phyloP scores from a whole-genome alignment of 2,329 filamentous ascomycete genomes.

The Calycina herbarum region DNA sequence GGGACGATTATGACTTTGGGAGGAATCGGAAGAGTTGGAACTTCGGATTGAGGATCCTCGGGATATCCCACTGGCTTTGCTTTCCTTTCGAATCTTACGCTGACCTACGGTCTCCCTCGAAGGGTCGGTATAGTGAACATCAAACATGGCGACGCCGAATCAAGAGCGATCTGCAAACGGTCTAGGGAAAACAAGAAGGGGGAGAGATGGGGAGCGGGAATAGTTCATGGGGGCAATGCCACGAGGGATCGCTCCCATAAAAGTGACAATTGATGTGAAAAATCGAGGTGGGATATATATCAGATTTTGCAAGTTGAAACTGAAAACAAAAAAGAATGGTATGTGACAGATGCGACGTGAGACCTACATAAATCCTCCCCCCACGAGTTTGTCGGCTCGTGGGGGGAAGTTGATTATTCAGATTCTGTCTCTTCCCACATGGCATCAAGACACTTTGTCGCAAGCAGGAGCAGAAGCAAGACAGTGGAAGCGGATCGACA shows the following conservation, averaged over 20 bases:
- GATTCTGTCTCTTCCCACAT: slow-evolving; percentile 13
- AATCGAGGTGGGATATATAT: not conserved
- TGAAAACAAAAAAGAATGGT: slow-evolving; percentile 4
- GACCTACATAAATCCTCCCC: slow-evolving; percentile 2
- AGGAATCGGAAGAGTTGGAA: slow-evolving; percentile 23
- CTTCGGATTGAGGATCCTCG: slow-evolving; percentile 24
- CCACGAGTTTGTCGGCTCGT: slow-evolving; percentile 3
- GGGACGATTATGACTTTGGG: slow-evolving; percentile 10
- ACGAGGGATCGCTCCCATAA: slow-evolving; percentile 6
- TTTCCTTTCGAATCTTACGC: slow-evolving; percentile 33
- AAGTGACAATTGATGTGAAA: slow-evolving; percentile 2
- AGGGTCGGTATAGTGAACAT: slow-evolving; percentile 37
- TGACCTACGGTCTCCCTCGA: slow-evolving; percentile 36
- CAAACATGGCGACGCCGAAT: slow-evolving; percentile 33
- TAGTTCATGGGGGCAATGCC: not conserved
- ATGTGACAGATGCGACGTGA: slow-evolving; percentile 16
- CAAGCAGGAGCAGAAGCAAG: slow-evolving; percentile 7
- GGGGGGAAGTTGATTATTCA: not conserved
- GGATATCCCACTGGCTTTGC: slow-evolving; percentile 16
- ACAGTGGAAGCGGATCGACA: slow-evolving; percentile 1
- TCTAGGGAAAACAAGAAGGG: not conserved
- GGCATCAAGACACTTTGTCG: slow-evolving; percentile 11
- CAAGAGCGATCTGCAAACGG: not conserved
- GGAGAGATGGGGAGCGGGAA: not conserved
- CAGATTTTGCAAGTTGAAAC: not conserved